Base-by-base conservation (phyloP, 1,284 basidiomycete genomes). In the Sanguinoderma infundibulare region DNA sequence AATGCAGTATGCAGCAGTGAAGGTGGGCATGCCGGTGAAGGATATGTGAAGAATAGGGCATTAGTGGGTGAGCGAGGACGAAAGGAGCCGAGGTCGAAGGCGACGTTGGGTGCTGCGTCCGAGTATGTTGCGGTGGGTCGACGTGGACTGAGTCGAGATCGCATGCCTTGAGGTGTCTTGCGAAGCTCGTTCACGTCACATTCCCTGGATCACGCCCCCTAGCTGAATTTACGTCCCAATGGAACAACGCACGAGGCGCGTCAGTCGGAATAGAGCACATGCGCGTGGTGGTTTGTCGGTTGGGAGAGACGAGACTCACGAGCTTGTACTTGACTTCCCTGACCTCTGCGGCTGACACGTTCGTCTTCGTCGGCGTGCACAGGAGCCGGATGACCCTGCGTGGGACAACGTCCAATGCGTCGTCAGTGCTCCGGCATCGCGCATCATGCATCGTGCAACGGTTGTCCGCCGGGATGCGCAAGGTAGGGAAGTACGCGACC, bases 331-430 rank as follows among this genome's bases (percentile, higher is more conserved):
- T 51, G 32, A 34, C 49, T 34, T 51, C 49, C 5, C 30, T 30
- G 30, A 35, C 28, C 17, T 32, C 46, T 7, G 46, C n/a, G 7
- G 32, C 3, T 12, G 32, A n/a, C 49, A 35, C 49, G 32, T 51
- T 51, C 30, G 49, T 51, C 32, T 32, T 51, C 46, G 68, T 64
- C 2, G 77, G 76, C 6, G 73, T 73, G 46, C 71, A 69, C 26
- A 78, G 66, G 47, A 79, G 68, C 44, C 76, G 76, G 46, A 78
- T 58, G 40, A 73, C 67, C n/a, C 77, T 78, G 57, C 57, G 59
- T 50, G 55, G 34, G 30, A 5, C 17, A 17, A n/a, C n/a, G 35
- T 47, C 49, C 58, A 53, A 61, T 58, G 63, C 54, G 54, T 53
- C 15, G 58, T 67, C 51, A 67, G 57, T 55, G 62, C 51, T 35